phyloP scores from a whole-genome alignment of 768 basidiomycete genomes.

The Neoboletus subvelutipes region DNA sequence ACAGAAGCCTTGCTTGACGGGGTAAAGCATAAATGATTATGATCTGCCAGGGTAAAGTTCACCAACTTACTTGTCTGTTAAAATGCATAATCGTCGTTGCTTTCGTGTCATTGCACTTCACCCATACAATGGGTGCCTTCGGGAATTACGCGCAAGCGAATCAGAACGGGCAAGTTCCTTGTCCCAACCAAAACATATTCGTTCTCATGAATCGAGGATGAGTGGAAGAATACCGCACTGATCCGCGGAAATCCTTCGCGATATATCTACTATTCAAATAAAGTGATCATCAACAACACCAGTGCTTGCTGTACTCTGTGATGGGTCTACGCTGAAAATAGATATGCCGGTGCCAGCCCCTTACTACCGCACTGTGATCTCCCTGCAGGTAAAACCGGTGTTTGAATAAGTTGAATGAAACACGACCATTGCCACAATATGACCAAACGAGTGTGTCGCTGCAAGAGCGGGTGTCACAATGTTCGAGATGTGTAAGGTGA shows the following conservation, averaged over 20 bases:
- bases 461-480: too few species aligned
- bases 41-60: background rate
- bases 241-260: background rate
- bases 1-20: background rate
- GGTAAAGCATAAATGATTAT: too few species aligned
- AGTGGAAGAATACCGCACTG: background rate
- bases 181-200: background rate
- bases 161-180: background rate
- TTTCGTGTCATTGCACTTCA: background rate
- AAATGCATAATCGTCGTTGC: background rate
- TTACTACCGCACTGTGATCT: background rate
- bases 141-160: background rate
- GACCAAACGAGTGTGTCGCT: too few species aligned
- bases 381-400: background rate
- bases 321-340: background rate
- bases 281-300: background rate
- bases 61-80: background rate
- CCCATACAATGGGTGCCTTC: background rate
- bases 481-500: too few species aligned
- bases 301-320: background rate
- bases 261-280: background rate
- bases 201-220: background rate
- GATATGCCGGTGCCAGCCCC: background rate
- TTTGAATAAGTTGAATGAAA: background rate
- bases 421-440: too few species aligned